Base-by-base conservation (phyloP, 768 basidiomycete genomes). In the Hygrocybe punicea region DNA sequence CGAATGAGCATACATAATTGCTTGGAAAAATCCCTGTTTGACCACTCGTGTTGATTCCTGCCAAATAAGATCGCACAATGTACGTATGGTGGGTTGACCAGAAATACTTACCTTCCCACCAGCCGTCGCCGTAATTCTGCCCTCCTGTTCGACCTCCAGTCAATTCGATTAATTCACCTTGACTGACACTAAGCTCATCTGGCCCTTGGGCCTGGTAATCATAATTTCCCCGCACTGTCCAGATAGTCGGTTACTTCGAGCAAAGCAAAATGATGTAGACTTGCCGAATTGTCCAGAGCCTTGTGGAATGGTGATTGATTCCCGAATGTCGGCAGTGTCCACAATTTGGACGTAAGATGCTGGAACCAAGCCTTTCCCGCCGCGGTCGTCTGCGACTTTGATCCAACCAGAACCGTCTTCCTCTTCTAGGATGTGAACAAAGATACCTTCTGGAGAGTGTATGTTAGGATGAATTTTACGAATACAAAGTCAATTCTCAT, bases 321-420 rank as follows among this genome's bases (percentile, higher is more conserved):
- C 10, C 34, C 34, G 9, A 17, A 16, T 39, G 21, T 53, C 21
- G 29, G 6, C 29, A 19, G 51, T 9, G 19, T 73, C 71, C 48
- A 69, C 68, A 21, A 72, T 59, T 61, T 81, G 78, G 51, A 91
- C 68, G 75, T 93, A 93, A 21, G 89, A 84, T n/a, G 88, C 88
- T n/a, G 91, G 91, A 10, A 92, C 84, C 39, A 93, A 81, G 8
- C 91, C 91, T 62, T 81, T 81, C 55, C 78, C 77, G 58, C 84
- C 83, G n/a, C 69, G 68, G 37, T 71, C 64, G 64, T 87, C 80
- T 21, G 71, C 68, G 8, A 92, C 87, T 67, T 93, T 93, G 10
- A 88, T 81, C 91, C 91, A 93, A 2, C 91, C 91, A 14, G 89
- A 90, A 10, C 89, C 90, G 62, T 92, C 91, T 58, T 93, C 90